phyloP scores from a whole-genome alignment of 2,329 filamentous ascomycete species.

The Neofusicoccum sp. region DNA sequence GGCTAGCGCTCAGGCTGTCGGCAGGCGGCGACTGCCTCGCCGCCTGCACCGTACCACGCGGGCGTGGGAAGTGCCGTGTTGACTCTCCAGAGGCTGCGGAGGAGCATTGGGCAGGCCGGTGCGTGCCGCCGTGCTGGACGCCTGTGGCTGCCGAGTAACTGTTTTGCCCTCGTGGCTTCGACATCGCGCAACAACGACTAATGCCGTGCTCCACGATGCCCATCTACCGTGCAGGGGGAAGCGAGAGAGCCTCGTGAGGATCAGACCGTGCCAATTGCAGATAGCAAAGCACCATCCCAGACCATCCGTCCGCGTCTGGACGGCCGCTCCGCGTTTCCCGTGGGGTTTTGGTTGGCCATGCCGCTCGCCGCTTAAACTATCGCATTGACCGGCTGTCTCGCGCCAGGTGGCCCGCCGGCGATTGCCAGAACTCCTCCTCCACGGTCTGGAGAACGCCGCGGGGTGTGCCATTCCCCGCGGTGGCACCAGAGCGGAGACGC shows the following conservation, averaged over 20 bases:
- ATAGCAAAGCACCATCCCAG: not conserved
- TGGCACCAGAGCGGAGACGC: not conserved
- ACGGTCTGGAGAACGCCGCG: conserved; percentile 8
- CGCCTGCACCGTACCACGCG: conserved; percentile 5
- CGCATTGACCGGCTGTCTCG: not conserved
- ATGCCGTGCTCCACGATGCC: not conserved
- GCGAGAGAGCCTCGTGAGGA: not conserved
- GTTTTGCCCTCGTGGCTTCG: conserved; percentile 8
- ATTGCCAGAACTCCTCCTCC: not conserved
- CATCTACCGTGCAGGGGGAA: conserved; percentile 2
- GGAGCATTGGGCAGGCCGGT: not conserved
- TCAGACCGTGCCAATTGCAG: not conserved
- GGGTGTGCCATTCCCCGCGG: not conserved
- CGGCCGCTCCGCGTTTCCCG: not conserved
- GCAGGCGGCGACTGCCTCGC: not conserved
- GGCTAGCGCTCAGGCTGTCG: not conserved
- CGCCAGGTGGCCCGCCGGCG: not conserved
- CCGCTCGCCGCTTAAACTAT: conserved; percentile 4
- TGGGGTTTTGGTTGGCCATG: not conserved
- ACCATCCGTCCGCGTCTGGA: not conserved
- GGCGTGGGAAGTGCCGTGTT: conserved; percentile 8
- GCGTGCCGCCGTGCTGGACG: not conserved
- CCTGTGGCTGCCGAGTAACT: not conserved
- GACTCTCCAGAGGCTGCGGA: not conserved
- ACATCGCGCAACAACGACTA: conserved; percentile 2